These are phyloP conservation scores for Collybiopsis confluens DNA, from an alignment of 768 basidiomycete genomes.

Conservation along the genomic window DNA sequence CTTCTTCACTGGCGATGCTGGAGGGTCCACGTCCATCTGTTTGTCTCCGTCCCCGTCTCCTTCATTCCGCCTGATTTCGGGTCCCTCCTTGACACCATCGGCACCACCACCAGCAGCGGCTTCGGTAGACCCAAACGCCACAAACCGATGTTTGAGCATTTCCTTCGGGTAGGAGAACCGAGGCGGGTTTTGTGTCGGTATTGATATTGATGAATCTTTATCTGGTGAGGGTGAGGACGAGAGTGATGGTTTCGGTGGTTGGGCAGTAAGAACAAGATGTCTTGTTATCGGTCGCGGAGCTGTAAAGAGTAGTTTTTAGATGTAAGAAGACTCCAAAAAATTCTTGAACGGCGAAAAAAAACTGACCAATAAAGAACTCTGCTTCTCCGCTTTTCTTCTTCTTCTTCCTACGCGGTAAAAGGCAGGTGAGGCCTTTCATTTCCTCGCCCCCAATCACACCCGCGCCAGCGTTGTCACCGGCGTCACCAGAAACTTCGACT, in stretches of 20 bases:
- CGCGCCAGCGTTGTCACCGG: slow-evolving; percentile 24
- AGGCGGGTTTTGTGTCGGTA: slow-evolving; percentile 42
- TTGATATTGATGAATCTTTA: slow-evolving; percentile 15
- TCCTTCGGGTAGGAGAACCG: slow-evolving; percentile 57
- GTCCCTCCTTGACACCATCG: too few species aligned
- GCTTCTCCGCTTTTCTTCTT: too few species aligned
- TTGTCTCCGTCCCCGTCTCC: not conserved
- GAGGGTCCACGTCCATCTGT: not conserved
- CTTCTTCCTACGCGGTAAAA: slow-evolving; percentile 62
- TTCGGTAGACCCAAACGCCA: slow-evolving; percentile 51
- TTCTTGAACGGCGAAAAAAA: not conserved
- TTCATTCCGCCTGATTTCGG: too few species aligned
- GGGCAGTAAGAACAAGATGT: slow-evolving; percentile 55
- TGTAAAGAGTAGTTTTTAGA: slow-evolving; percentile 16
- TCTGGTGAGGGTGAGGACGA: too few species aligned
- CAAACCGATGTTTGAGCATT: slow-evolving; percentile 57
- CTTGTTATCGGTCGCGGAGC: slow-evolving; percentile 58
- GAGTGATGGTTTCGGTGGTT: slow-evolving; percentile 26
- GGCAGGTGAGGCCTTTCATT: slow-evolving; percentile 52
- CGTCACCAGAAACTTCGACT: slow-evolving; percentile 11
- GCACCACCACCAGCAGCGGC: not conserved
- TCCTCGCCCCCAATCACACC: slow-evolving; percentile 58
- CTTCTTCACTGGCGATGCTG: not conserved
- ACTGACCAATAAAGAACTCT: slow-evolving; percentile 54
- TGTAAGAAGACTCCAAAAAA: not conserved